phyloP scores from a whole-genome alignment of 306 rosid genomes.

The Betula pendula region DNA sequence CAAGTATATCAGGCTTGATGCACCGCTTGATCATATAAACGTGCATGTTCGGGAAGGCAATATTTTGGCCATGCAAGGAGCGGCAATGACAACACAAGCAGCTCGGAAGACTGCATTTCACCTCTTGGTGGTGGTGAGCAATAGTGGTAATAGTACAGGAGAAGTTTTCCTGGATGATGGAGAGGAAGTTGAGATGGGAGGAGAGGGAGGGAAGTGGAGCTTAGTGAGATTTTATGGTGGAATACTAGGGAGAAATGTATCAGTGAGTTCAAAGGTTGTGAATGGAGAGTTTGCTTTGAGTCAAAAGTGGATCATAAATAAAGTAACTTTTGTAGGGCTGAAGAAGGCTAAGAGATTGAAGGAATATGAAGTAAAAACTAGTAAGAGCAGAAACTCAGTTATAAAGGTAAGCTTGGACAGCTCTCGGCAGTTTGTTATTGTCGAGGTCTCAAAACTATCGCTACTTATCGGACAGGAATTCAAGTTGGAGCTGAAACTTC shows the following conservation, averaged over 20 bases:
- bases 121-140: conserved; percentile 55
- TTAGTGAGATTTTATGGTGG: conserved; percentile 45
- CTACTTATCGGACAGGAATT: conserved; percentile 67
- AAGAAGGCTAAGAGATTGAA: conserved; percentile 32
- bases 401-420: conserved; percentile 30
- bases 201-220: conserved; percentile 58
- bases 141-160: conserved; percentile 45
- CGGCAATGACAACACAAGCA: conserved; percentile 55
- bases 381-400: background rate
- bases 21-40: conserved; percentile 75
- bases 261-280: conserved; percentile 48
- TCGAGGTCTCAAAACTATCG: conserved; percentile 48
- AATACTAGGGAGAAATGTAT: conserved; percentile 18
- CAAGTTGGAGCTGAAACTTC: conserved; percentile 36
- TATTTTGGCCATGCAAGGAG: conserved; percentile 74
- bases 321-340: conserved; percentile 62
- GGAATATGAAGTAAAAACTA: conserved; percentile 24
- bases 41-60: conserved; percentile 71
- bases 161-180: conserved; percentile 81
- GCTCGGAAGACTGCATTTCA: conserved; percentile 60
- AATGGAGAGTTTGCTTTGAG: conserved; percentile 62
- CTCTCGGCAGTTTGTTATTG: conserved; percentile 34
- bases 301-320: conserved; percentile 58
- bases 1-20: conserved; percentile 48
- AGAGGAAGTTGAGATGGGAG: conserved; percentile 56